Conservation (phyloP, 768 basidiomycete species). For the Piloderma croceum region DNA sequence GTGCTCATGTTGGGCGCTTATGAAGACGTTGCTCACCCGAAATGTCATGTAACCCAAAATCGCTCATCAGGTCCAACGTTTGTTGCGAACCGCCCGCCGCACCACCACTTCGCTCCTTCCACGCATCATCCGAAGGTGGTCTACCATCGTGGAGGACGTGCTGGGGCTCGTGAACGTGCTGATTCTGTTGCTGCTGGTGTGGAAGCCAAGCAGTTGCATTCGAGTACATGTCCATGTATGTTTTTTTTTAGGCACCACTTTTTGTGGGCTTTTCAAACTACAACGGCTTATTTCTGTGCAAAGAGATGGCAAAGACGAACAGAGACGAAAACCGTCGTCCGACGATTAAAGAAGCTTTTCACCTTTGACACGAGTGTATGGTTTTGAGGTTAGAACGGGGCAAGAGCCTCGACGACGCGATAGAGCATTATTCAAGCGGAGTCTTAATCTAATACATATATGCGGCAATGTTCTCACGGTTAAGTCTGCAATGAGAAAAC, state of each 20-base stretch:
- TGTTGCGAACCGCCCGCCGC: slow-evolving; percentile 21
- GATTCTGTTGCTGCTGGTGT: slow-evolving; percentile 28
- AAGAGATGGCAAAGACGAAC: too few relatives aligned
- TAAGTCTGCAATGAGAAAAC: too few relatives aligned
- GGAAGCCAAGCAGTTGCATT: slow-evolving; percentile 38
- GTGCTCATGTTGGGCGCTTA: slow-evolving; percentile 22
- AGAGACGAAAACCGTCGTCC: slow-evolving; percentile 14
- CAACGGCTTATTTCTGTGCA: slow-evolving; percentile 41
- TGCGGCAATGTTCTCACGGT: too few relatives aligned
- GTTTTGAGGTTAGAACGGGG: too few relatives aligned
- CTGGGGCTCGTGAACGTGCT: slow-evolving; percentile 27
- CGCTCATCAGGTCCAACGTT: slow-evolving; percentile 33
- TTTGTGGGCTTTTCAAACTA: slow-evolving; percentile 22
- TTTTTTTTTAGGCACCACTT: slow-evolving; percentile 32
- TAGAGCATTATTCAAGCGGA: too few relatives aligned
- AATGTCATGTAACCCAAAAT: slow-evolving; percentile 38
- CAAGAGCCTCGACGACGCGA: too few relatives aligned
- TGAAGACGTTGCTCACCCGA: slow-evolving; percentile 33
- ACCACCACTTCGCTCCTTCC: slow-evolving; percentile 31
- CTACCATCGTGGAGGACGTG: slow-evolving; percentile 27
- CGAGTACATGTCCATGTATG: slow-evolving; percentile 41
- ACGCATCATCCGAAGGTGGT: slow-evolving; percentile 29
- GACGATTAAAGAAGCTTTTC: too few relatives aligned
- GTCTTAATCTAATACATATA: too few relatives aligned
- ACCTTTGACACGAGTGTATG: too few relatives aligned